Conservation (phyloP, 2,329 filamentous ascomycete genomes). For the Claviceps spartinae region DNA sequence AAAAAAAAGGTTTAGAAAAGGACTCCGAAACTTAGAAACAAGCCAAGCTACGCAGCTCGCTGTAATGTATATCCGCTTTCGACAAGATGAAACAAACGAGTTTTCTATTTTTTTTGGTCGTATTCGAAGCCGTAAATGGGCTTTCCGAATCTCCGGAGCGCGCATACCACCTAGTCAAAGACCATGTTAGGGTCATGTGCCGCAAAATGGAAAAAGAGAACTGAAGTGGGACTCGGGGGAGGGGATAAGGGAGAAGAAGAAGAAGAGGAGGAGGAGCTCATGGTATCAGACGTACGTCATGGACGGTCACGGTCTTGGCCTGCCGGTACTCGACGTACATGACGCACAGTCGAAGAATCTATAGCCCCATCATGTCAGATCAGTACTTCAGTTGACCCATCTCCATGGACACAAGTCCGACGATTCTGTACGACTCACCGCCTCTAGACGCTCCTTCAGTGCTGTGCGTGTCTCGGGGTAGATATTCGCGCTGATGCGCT, state of each 20-base stretch:
- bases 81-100: neutral
- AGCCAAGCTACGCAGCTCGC: neutral
- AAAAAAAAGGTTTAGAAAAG: neutral
- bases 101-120: neutral
- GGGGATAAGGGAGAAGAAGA: too few species aligned
- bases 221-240: neutral
- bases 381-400: neutral
- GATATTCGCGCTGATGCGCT: slow-evolving; percentile 51
- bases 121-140: slow-evolving; percentile 46
- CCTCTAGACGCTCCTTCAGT: slow-evolving; percentile 34
- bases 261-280: neutral
- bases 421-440: slow-evolving; percentile 22
- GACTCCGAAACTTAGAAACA: neutral
- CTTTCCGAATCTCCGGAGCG: slow-evolving; percentile 31
- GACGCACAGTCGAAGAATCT: slow-evolving; percentile 40
- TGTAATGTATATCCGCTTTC: neutral
- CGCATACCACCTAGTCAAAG: slow-evolving; percentile 36
- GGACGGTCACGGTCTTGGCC: slow-evolving; percentile 48
- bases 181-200: neutral
- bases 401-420: neutral
- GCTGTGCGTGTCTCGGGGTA: slow-evolving; percentile 47
- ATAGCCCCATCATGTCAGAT: neutral
- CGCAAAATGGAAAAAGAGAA: neutral
- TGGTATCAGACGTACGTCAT: slow-evolving; percentile 35
- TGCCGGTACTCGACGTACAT: slow-evolving; percentile 38